phyloP scores from a whole-genome alignment of 2,329 filamentous ascomycete species.

The Corynespora cassiicola region DNA sequence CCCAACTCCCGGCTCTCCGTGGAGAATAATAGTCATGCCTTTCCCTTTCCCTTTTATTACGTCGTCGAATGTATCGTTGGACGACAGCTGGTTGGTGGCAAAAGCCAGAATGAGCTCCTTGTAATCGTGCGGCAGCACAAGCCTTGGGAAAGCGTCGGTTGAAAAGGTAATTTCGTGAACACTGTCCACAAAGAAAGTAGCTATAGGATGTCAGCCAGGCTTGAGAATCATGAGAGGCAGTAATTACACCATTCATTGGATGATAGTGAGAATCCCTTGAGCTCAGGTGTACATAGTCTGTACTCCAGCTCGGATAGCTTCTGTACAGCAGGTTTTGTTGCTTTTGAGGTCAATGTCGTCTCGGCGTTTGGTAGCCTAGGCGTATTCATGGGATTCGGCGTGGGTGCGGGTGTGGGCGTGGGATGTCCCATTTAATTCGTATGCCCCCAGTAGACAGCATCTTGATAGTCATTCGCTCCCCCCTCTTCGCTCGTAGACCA shows the following conservation, averaged over 20 bases:
- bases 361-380: neutral
- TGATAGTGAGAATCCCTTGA: neutral
- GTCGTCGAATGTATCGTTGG: too few relatives aligned
- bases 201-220: slow-evolving; percentile 1
- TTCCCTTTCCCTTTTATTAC: slow-evolving; percentile 59
- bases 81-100: slow-evolving; percentile 42
- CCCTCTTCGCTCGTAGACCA: neutral
- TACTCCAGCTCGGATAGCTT: slow-evolving; percentile 1
- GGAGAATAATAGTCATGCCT: slow-evolving; percentile 54
- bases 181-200: slow-evolving; percentile 36
- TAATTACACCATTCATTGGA: slow-evolving; percentile 1
- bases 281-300: slow-evolving; percentile 1
- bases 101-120: slow-evolving; percentile 57
- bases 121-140: slow-evolving; percentile 54
- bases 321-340: neutral
- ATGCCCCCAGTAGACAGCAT: neutral
- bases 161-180: slow-evolving; percentile 53
- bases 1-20: slow-evolving; percentile 52
- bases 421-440: too few relatives aligned
- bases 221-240: slow-evolving; percentile 1
- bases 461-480: neutral
- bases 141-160: slow-evolving; percentile 51
- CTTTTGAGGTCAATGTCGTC: neutral
- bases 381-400: slow-evolving; percentile 1
- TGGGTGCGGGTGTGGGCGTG: neutral